Conservation (phyloP, 495 filamentous ascomycete genomes). For the Penicillium roqueforti region DNA sequence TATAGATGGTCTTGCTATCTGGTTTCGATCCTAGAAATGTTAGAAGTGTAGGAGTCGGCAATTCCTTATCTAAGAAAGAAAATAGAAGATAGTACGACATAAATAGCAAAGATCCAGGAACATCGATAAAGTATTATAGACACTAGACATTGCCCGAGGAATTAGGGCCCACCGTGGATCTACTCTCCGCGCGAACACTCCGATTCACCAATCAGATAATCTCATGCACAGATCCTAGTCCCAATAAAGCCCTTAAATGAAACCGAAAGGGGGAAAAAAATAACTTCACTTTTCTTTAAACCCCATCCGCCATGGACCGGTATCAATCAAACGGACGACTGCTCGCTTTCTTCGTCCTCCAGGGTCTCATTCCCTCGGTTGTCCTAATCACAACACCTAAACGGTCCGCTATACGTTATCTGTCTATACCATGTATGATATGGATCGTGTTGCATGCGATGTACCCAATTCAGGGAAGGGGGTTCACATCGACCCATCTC, state of each 20-base stretch:
- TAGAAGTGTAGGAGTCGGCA: background rate
- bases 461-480: background rate
- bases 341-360: background rate
- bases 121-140: no score
- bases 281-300: background rate
- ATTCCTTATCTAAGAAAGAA: background rate
- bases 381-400: constrained; percentile 9
- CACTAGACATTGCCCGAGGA: no score
- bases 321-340: background rate
- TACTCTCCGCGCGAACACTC: no score
- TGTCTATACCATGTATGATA: constrained; percentile 13
- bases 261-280: no score
- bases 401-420: constrained; percentile 9
- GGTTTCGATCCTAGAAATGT: background rate
- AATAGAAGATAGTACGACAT: no score
- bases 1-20: background rate
- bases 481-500: background rate
- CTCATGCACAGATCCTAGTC: no score
- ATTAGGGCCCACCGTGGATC: no score
- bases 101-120: no score
- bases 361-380: constrained; percentile 7
- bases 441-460: constrained; percentile 6
- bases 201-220: no score
- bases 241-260: no score
- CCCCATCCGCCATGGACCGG: background rate